Base-by-base conservation (phyloP, 768 basidiomycete genomes). In the Phlegmacium glaucopus region DNA sequence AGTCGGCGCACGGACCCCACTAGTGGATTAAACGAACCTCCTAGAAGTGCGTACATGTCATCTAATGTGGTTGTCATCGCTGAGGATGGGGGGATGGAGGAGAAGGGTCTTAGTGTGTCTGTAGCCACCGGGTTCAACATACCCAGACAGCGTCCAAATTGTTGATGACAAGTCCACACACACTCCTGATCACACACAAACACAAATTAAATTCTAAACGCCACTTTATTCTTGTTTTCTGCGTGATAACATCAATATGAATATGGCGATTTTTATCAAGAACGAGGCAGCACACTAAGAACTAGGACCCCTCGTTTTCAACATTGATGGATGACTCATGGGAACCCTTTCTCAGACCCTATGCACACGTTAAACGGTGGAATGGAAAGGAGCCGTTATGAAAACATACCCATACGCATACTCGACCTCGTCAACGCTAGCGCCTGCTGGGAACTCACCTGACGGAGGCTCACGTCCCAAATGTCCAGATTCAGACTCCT, bases 401-500 rank as follows among this genome's bases (percentile, higher is more conserved):
- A 34, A 46, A 49, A 76, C 84, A 63, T 64, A 84, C 87, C 88
- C 88, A 55, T 90, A 90, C 48, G 84, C 88, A 65, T 89, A 90
- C 61, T 93, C 91, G 6, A 93, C 90, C 65, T 93, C 90, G 55
- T 93, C 90, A 12, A 93, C 90, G 42, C 90, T 87, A 16, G 82
- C 90, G 1, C 87, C 87, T 5, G 84, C 78, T 16, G 82, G 80
- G 61, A 92, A 92, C 9, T 88, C 85, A 16, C 79, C 75, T 9
- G 83, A 77, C 28, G 82, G 76, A 34, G 81, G 74, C 51, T 88
- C 88, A 45, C 85, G 81, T 51, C 61, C 61, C 27, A 62, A 51
- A 42, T 62, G 61, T 60, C 86, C 80, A 25, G 87, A 87, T 7
- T 89, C 89, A 38, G 87, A 64, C n/a, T 87, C 82, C 9, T 85